These are phyloP conservation scores for Coniochaeta pulveracea DNA, from an alignment of 2,329 filamentous ascomycete species.

Conservation along the genomic window DNA sequence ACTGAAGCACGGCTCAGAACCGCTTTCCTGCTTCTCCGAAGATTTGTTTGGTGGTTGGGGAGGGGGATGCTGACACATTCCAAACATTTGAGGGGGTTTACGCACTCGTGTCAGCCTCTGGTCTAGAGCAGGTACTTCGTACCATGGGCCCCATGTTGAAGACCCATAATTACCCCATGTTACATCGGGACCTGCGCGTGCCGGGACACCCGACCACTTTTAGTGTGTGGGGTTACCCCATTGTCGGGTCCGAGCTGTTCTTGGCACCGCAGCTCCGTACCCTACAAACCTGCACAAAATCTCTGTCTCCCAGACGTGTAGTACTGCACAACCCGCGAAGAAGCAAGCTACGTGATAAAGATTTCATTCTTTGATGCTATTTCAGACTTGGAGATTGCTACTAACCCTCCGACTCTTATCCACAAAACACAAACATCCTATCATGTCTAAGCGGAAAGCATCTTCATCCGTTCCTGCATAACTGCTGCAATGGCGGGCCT, in stretches of 20 bases:
- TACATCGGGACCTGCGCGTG: too few species aligned
- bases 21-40: neutral
- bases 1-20: neutral
- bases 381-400: neutral
- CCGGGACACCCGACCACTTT: neutral
- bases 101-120: too few species aligned
- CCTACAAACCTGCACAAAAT: neutral
- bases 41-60: neutral
- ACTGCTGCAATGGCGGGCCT: conserved; percentile 2
- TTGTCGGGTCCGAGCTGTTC: neutral
- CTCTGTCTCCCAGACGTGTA: neutral
- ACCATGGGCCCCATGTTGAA: too few species aligned
- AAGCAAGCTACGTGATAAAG: neutral
- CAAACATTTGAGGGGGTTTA: too few species aligned
- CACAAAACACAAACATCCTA: neutral
- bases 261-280: neutral
- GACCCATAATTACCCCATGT: too few species aligned
- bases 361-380: neutral
- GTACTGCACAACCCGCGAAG: neutral
- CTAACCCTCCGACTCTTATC: too few species aligned
- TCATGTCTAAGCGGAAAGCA: conserved; percentile 1
- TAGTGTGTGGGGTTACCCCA: neutral
- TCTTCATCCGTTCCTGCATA: conserved; percentile 4
- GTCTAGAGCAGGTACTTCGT: too few species aligned
- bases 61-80: neutral